Conservation (phyloP, 108 stramenopile species). For the Aurantiochytrium sp. region DNA sequence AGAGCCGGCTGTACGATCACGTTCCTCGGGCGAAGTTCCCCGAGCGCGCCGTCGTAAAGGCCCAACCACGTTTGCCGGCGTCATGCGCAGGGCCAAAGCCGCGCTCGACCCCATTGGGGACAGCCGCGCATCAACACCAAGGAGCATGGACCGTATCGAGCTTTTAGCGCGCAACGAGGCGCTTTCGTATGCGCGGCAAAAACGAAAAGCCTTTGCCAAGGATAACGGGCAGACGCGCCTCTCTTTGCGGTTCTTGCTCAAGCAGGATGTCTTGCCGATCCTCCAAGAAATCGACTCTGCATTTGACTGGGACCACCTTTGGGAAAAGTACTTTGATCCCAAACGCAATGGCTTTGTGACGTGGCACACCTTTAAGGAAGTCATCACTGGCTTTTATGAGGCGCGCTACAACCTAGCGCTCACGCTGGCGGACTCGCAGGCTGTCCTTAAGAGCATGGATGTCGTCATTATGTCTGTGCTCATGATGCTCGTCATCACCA, state of each 20-base stretch:
- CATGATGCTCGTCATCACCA: background rate
- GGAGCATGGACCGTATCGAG: background rate
- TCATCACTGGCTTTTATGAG: background rate
- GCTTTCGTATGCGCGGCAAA: background rate
- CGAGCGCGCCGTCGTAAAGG: background rate
- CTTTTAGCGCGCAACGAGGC: background rate
- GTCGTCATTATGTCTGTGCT: background rate
- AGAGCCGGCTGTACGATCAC: too few relatives aligned
- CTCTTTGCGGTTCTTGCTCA: background rate
- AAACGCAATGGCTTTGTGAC: background rate
- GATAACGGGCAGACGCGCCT: background rate
- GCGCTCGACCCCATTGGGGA: background rate
- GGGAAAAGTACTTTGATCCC: background rate
- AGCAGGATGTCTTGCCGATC: background rate
- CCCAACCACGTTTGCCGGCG: background rate
- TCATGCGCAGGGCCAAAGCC: background rate
- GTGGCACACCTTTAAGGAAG: background rate
- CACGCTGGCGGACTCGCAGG: background rate
- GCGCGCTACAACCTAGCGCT: background rate
- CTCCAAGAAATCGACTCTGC: background rate
- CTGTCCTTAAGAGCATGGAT: background rate
- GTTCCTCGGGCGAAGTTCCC: background rate
- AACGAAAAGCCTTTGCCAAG: background rate
- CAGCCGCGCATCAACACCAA: background rate
- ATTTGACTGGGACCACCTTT: background rate